A percentile compares a stretch with the other conserved stretches of the same genome.
Conservation (phyloP, 768 basidiomycete genomes). For the Clathrus columnatus region DNA sequence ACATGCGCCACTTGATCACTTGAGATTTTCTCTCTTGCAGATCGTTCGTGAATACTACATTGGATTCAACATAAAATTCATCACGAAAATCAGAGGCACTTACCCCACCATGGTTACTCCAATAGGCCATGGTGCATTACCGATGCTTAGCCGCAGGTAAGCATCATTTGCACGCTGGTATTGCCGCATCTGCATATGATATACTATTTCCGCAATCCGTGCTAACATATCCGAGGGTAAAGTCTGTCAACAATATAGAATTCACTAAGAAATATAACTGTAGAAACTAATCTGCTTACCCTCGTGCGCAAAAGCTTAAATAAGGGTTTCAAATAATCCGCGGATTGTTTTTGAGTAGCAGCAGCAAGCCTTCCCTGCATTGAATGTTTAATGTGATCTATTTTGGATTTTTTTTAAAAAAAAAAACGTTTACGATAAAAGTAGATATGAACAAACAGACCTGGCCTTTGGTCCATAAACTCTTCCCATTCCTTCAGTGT, state of each 20-base stretch:
- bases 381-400: slow-evolving; percentile 80
- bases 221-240: slow-evolving; percentile 78
- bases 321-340: slow-evolving; percentile 92
- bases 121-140: slow-evolving; percentile 99
- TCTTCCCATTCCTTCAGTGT: slow-evolving; percentile 95
- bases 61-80: neutral
- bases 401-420: no score
- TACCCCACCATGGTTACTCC: slow-evolving; percentile 99
- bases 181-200: slow-evolving; percentile 92
- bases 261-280: neutral
- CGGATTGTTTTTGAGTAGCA: slow-evolving; percentile 91
- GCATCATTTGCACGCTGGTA: slow-evolving; percentile 96
- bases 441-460: slow-evolving; percentile 32
- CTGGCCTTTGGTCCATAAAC: slow-evolving; percentile 88
- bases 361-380: slow-evolving; percentile 91
- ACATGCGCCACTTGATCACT: slow-evolving; percentile 97
- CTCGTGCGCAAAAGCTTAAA: slow-evolving; percentile 86
- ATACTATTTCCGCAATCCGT: slow-evolving; percentile 87
- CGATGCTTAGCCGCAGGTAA: slow-evolving; percentile 93
- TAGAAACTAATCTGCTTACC: slow-evolving; percentile 38
- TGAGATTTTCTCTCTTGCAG: slow-evolving; percentile 95
- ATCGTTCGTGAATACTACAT: slow-evolving; percentile 88
- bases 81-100: slow-evolving; percentile 20
- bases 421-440: neutral
- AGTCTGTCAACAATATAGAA: slow-evolving; percentile 35